Evolutionary conservation across 352 stramenopile genomes (phyloP), one percentile per base, ranked within the genome.

Genomic region (Pythium phragmitis): DNA sequence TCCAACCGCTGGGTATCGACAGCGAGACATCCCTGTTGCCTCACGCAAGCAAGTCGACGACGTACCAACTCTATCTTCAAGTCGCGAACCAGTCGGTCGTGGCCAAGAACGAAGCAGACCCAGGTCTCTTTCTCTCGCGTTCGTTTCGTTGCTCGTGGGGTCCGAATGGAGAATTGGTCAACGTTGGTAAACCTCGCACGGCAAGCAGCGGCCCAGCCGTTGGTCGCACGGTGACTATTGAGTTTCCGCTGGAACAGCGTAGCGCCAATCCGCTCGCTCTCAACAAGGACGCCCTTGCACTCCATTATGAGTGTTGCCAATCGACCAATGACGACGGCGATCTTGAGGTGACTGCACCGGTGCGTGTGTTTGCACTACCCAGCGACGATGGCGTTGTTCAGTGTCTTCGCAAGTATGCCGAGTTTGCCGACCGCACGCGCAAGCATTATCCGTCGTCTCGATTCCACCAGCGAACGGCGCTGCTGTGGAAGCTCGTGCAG

Each of bases 111-210:
- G 59, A 88, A 37, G 67, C 80, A 14, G 85, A 94, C 36, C 68
- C 74, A 8, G 80, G 80, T 0, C 74, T 94, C 45, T 92, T 91
- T 42, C 88, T 92, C 71, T 76, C 80, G 16, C 83, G 84, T 14
- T 92, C 85, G 46, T 92, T 92, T 75, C 83, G 85, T 19, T 91
- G 84, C 47, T 91, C 82, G 7, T 94, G 83, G 82, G 85, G 85
- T 1, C 85, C 85, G 23, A 88, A 89, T 30, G 85, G 85, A 2
- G 78, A 90, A 43, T 55, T 94, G 1, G 77, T 91, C 45, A 89
- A 91, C 63, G 57, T 86, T 7, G 61, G 45, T 26, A 63, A 21
- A 45, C 60, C 60, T 41, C 30, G 46, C 42, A 66, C 68, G 8
- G 36, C 59, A 36, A 63, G 30, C 11, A 68, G 14, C 37, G 12